Conservation (phyloP, 2,329 filamentous ascomycete genomes). For the Fusarium brevicatenulatum region DNA sequence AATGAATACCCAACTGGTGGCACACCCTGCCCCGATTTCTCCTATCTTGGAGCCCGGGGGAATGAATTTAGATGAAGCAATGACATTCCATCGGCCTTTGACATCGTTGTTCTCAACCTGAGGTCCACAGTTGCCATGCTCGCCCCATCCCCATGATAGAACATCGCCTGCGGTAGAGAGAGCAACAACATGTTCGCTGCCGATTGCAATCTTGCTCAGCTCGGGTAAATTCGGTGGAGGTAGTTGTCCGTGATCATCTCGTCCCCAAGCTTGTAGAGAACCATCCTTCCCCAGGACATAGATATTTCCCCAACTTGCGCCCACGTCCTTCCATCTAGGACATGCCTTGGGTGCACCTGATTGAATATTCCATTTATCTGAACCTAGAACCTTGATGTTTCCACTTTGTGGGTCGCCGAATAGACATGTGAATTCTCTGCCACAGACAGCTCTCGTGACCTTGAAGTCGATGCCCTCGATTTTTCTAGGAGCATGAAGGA, state of each 20-base stretch:
- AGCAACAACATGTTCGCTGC: constrained; percentile 90
- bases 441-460: constrained; percentile 77
- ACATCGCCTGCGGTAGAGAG: constrained; percentile 73
- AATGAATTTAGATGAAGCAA: constrained; percentile 68
- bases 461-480: constrained; percentile 69
- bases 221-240: constrained; percentile 69
- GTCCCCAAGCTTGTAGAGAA: constrained; percentile 77
- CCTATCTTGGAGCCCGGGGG: constrained; percentile 63
- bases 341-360: constrained; percentile 65
- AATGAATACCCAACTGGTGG: constrained; percentile 79
- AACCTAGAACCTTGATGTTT: constrained; percentile 73
- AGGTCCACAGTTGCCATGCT: constrained; percentile 94
- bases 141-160: constrained; percentile 94
- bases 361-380: constrained; percentile 76
- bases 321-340: constrained; percentile 72
- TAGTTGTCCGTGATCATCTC: constrained; percentile 86
- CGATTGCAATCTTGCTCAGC: constrained; percentile 75
- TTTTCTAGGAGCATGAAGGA: constrained; percentile 69
- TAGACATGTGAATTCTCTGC: constrained; percentile 86
- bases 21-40: constrained; percentile 83
- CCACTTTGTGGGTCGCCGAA: constrained; percentile 66
- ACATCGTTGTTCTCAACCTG: constrained; percentile 72
- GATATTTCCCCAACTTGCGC: constrained; percentile 84
- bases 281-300: constrained; percentile 74
- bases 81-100: constrained; percentile 73